These are phyloP conservation scores for Aureobasidium vineae DNA, from an alignment of 2,329 filamentous ascomycete species.

Conservation along the genomic window DNA sequence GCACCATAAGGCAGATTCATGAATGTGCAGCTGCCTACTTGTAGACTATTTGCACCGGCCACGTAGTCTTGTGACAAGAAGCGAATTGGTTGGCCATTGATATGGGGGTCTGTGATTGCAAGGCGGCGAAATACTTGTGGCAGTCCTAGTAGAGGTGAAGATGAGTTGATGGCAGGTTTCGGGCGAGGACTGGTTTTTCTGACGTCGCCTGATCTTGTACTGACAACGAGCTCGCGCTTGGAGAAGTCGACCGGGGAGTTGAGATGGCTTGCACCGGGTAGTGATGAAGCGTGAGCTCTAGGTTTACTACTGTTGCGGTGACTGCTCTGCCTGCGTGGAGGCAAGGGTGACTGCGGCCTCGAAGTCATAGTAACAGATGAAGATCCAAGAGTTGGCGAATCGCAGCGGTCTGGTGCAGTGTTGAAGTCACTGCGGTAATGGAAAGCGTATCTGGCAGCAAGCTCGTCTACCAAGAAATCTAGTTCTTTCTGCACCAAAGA, in stretches of 20 bases:
- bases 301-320: not conserved
- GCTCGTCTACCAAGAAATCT: conserved; percentile 9
- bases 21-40: conserved; percentile 34
- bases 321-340: not conserved
- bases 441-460: not conserved
- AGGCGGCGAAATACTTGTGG: conserved; percentile 26
- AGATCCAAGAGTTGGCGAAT: conserved; percentile 10
- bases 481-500: not conserved
- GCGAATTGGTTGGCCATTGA: conserved; percentile 35
- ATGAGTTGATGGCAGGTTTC: not conserved
- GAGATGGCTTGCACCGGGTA: conserved; percentile 19
- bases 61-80: conserved; percentile 32
- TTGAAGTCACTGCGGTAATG: not conserved
- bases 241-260: conserved; percentile 9
- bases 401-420: not conserved
- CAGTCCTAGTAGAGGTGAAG: not conserved
- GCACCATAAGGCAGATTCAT: conserved; percentile 35
- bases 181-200: not conserved
- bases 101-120: conserved; percentile 33
- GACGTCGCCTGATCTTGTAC: not conserved
- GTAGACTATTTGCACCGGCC: conserved; percentile 29
- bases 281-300: not conserved
- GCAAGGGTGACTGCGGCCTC: not conserved
- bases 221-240: not conserved
- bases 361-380: not conserved